These are phyloP conservation scores for Smallanthus sonchifolius DNA, from an alignment of 129 eudicot genomes.

Conservation along the genomic window DNA sequence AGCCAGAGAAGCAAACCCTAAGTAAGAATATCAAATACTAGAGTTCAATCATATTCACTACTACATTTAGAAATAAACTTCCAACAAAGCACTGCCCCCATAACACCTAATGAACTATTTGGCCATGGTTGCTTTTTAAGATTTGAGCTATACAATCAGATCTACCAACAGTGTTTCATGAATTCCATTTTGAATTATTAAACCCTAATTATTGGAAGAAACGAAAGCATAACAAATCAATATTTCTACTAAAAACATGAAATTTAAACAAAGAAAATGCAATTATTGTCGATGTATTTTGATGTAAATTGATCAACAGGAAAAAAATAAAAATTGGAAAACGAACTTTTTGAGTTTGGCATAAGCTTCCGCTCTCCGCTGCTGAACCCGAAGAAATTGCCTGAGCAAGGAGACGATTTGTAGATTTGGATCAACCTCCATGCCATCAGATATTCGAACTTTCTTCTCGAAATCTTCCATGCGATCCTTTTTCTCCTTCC, in stretches of 20 bases:
- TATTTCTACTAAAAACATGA: not conserved
- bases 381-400: constrained; percentile 62
- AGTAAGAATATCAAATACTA: too few species aligned
- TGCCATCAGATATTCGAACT: constrained; percentile 41
- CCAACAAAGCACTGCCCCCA: not conserved
- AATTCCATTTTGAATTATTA: not conserved
- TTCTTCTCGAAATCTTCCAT: constrained; percentile 80
- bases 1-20: too few species aligned
- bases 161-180: not conserved
- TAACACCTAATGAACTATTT: not conserved
- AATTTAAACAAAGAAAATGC: not conserved
- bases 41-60: too few species aligned
- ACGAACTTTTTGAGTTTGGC: constrained; percentile 64
- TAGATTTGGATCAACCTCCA: constrained; percentile 20
- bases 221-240: constrained; percentile 1
- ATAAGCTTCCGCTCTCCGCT: constrained; percentile 79
- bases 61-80: not conserved
- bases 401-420: constrained; percentile 53
- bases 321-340: not conserved
- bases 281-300: not conserved
- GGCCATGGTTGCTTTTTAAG: not conserved
- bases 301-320: too few species aligned
- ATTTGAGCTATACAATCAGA: not conserved
- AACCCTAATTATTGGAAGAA: not conserved
- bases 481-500: too few species aligned